Evolutionary conservation across 192 early-diverging fungal species (phyloP).

Genomic region (Gamsiella multidivaricata): DNA sequence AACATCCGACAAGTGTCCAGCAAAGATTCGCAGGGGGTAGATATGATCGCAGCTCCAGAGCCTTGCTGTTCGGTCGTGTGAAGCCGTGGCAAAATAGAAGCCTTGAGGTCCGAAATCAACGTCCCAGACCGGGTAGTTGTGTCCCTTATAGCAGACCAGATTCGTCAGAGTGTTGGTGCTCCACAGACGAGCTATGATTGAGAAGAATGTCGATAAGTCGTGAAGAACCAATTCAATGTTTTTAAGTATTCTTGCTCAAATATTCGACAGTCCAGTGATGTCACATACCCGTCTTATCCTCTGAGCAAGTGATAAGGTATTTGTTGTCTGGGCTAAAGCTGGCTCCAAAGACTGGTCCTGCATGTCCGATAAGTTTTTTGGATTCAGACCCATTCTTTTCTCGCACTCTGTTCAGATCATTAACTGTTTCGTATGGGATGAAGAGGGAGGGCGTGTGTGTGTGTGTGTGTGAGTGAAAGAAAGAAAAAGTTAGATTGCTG

Average conservation of each 20-base stretch:
- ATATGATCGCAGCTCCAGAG: constrained; percentile 98
- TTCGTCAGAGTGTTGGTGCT: constrained; percentile 91
- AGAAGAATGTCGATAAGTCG: too few species aligned
- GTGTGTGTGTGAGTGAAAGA: too few species aligned
- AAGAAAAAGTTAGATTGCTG: too few species aligned
- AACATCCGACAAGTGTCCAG: constrained; percentile 97
- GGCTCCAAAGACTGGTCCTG: constrained; percentile 89
- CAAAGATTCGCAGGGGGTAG: constrained; percentile 95
- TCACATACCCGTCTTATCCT: constrained; percentile 85
- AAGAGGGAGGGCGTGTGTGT: too few species aligned
- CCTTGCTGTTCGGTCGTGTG: constrained; percentile 94
- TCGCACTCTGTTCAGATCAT: constrained; percentile 68
- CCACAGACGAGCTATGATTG: constrained; percentile 90
- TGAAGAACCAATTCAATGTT: too few species aligned
- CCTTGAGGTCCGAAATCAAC: constrained; percentile 90
- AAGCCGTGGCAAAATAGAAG: constrained; percentile 97
- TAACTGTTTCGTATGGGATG: too few species aligned
- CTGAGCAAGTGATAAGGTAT: constrained; percentile 90
- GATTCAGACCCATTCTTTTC: constrained; percentile 70
- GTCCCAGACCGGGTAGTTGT: constrained; percentile 98
- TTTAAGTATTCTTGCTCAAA: too few species aligned
- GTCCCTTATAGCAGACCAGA: constrained; percentile 95
- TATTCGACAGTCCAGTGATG: neutral
- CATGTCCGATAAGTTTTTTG: constrained; percentile 86
- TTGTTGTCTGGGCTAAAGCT: constrained; percentile 88